These are phyloP conservation scores for Stephania yunnanensis DNA, from an alignment of 164 flowering plant species.

Conservation along the genomic window DNA sequence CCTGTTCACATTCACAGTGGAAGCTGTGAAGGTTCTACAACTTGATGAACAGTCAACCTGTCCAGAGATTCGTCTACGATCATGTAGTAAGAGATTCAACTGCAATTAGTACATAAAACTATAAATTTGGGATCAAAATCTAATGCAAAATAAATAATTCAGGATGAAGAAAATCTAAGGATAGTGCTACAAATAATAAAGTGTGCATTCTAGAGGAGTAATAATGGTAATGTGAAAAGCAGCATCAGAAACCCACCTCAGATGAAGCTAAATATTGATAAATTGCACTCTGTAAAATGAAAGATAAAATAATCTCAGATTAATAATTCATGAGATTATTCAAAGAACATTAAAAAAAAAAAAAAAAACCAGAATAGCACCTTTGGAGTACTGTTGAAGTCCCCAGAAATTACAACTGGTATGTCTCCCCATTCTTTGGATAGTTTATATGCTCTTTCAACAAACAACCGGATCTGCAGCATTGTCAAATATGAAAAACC, in stretches of 20 bases:
- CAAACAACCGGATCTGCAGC: constrained; percentile 52
- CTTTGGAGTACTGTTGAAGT: constrained; percentile 75
- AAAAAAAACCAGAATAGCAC: constrained; percentile 29
- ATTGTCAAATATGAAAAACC: background rate
- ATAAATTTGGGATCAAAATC: constrained; percentile 3
- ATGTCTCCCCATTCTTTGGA: constrained; percentile 69
- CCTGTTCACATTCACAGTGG: constrained; percentile 22
- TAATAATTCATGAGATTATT: background rate
- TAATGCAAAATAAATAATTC: background rate
- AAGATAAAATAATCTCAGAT: constrained; percentile 11
- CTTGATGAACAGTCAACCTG: constrained; percentile 30
- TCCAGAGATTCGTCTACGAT: constrained; percentile 63
- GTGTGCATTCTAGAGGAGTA: background rate
- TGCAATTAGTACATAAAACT: constrained; percentile 25
- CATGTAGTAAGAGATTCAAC: constrained; percentile 55
- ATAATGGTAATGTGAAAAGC: background rate
- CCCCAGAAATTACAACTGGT: constrained; percentile 75
- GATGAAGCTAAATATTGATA: constrained; percentile 74
- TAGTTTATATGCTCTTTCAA: constrained; percentile 58
- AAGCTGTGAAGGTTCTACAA: constrained; percentile 15
- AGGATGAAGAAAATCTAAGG: background rate
- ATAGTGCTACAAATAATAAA: background rate
- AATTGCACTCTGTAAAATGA: constrained; percentile 61
- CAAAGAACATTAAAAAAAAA: background rate
- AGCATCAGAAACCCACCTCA: constrained; percentile 41